phyloP scores from a whole-genome alignment of 306 rosid genomes.

The Ochetophila trinervis region DNA sequence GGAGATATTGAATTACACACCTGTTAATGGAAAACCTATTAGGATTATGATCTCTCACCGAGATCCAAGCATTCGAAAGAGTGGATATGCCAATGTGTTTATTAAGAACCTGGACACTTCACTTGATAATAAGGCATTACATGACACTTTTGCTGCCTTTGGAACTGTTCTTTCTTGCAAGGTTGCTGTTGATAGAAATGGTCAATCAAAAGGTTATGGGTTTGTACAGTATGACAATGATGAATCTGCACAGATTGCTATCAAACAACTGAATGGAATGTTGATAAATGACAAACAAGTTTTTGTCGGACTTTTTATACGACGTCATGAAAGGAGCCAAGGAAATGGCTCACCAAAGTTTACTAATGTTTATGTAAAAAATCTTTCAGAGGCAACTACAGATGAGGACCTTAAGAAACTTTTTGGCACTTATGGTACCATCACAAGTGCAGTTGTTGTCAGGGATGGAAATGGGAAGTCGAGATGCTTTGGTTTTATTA shows the following conservation, averaged over 20 bases:
- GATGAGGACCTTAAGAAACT: slow-evolving; percentile 55
- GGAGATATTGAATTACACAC: slow-evolving; percentile 58
- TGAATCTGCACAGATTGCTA: slow-evolving; percentile 61
- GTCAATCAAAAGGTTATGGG: slow-evolving; percentile 78
- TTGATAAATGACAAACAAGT: slow-evolving; percentile 68
- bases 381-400: slow-evolving; percentile 46
- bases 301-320: slow-evolving; percentile 54
- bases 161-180: slow-evolving; percentile 84
- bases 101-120: slow-evolving; percentile 68
- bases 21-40: slow-evolving; percentile 67
- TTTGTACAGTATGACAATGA: slow-evolving; percentile 78
- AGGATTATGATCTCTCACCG: slow-evolving; percentile 85
- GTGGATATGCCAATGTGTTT: slow-evolving; percentile 74
- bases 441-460: slow-evolving; percentile 64
- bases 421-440: slow-evolving; percentile 49
- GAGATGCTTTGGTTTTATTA: slow-evolving; percentile 81
- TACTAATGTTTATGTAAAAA: slow-evolving; percentile 77
- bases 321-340: slow-evolving; percentile 54
- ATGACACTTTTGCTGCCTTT: slow-evolving; percentile 69
- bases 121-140: slow-evolving; percentile 77
- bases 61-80: slow-evolving; percentile 77
- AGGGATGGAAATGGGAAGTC: slow-evolving; percentile 69
- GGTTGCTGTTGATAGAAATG: slow-evolving; percentile 60
- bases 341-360: slow-evolving; percentile 52
- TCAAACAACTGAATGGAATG: slow-evolving; percentile 65